Conservation (phyloP, 2,329 filamentous ascomycete genomes). For the Diplodia seriata region DNA sequence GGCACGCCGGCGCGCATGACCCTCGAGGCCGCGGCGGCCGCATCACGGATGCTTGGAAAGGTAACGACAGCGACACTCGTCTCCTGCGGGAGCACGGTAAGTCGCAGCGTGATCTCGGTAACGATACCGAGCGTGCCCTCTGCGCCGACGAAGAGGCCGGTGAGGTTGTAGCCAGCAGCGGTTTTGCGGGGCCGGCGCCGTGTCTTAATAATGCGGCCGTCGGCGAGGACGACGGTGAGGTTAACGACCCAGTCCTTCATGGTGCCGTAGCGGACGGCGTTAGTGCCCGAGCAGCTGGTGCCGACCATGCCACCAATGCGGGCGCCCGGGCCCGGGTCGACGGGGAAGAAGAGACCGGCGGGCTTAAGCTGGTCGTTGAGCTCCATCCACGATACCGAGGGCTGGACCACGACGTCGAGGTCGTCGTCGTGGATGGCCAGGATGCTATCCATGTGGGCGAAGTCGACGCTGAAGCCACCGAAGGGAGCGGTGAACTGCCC, state of each 20-base stretch:
- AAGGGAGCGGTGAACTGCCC: slow-evolving; percentile 88
- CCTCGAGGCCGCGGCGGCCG: slow-evolving; percentile 73
- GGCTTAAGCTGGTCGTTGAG: slow-evolving; percentile 77
- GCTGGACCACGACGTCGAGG: slow-evolving; percentile 92
- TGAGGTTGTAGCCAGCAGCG: slow-evolving; percentile 83
- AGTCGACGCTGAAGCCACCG: slow-evolving; percentile 89
- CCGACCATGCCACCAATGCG: slow-evolving; percentile 83
- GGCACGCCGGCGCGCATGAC: slow-evolving; percentile 77
- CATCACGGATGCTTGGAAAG: slow-evolving; percentile 78
- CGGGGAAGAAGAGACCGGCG: slow-evolving; percentile 85
- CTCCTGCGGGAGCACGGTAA: slow-evolving; percentile 77
- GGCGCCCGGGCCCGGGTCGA: slow-evolving; percentile 81
- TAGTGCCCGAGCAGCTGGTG: slow-evolving; percentile 76
- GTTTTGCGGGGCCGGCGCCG: slow-evolving; percentile 75
- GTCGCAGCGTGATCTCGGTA: slow-evolving; percentile 82
- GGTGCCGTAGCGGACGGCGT: slow-evolving; percentile 80
- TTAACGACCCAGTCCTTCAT: slow-evolving; percentile 92
- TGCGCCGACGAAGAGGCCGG: slow-evolving; percentile 78
- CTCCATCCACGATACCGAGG: slow-evolving; percentile 89
- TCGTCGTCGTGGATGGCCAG: slow-evolving; percentile 81
- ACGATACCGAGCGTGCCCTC: slow-evolving; percentile 83
- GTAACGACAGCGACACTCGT: slow-evolving; percentile 80
- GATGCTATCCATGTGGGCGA: slow-evolving; percentile 84
- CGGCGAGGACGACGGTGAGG: slow-evolving; percentile 78
- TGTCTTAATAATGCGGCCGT: slow-evolving; percentile 81